Evolutionary conservation across 1,284 basidiomycete species (phyloP), one percentile per base, ranked within the genome.

Genomic region (Ustilago cynodontis): DNA sequence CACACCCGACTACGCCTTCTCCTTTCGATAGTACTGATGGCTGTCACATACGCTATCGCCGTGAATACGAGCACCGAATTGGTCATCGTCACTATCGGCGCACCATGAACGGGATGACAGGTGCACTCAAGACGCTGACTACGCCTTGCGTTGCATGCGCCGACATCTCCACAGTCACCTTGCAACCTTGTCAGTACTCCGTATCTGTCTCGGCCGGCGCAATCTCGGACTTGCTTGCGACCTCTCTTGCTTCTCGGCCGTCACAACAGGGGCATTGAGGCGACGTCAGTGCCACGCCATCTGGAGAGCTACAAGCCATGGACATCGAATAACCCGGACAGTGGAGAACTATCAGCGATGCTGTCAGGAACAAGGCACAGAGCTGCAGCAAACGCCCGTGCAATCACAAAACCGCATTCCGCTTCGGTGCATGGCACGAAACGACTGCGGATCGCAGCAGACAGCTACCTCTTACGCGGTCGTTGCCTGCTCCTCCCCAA

Each of bases 221-320:
- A 33, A 16, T 52, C 29, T 52, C 20, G 3, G 28, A 29, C 51
- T 9, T 22, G 29, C 24, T 14, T n/a, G 18, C 18, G 43, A n/a
- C 18, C 11, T 5, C 6, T 16, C 29, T 16, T 20, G 20, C 31
- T 29, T 57, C 55, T 57, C 55, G 55, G 55, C 55, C 41, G 55
- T 57, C 18, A 29, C n/a, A n/a, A n/a, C n/a, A n/a, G n/a, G 6
- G 28, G 54, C 37, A 43, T 56, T 24, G 54, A 45, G 35, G 35
- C 35, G 35, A 37, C 35, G 35, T 11, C 43, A 16, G 8, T n/a
- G 22, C 22, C 43, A 22, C 43, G 13, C 45, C 45, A 26, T 49
- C 24, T 24, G 14, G 24, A 14, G 24, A n/a, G 16, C 28, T 24
- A 28, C 45, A 49, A 49, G 22, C 43, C 43, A 20, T 11, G 16